Evolutionary conservation across 495 filamentous ascomycete species (phyloP).

Genomic region (Sphaerosporella brunnea): DNA sequence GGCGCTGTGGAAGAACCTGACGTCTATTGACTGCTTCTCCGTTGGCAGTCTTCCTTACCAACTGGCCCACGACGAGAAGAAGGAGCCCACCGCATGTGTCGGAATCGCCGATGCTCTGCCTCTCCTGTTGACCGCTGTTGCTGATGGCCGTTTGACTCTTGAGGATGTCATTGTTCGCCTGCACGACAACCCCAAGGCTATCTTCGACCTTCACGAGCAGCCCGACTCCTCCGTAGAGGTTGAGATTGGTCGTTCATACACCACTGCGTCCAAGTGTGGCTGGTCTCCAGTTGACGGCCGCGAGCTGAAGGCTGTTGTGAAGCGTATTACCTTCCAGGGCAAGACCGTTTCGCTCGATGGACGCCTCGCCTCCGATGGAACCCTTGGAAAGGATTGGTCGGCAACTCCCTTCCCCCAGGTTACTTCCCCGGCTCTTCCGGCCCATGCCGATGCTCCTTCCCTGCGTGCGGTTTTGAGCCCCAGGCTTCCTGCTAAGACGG

Average conservation of each 20-base stretch:
- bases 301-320: conserved; percentile 51
- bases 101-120: conserved; percentile 65
- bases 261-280: conserved; percentile 34
- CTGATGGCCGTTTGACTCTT: conserved; percentile 54
- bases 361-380: conserved; percentile 36
- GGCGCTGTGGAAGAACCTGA: conserved; percentile 62
- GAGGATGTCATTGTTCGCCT: conserved; percentile 54
- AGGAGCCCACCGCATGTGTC: conserved; percentile 39
- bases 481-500: conserved; percentile 14
- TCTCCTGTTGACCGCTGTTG: conserved; percentile 58
- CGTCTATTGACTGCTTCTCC: conserved; percentile 67
- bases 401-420: conserved; percentile 38
- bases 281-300: conserved; percentile 69
- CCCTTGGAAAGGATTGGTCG: conserved; percentile 60
- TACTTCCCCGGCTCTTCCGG: conserved; percentile 32
- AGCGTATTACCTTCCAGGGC: conserved; percentile 61
- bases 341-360: conserved; percentile 66
- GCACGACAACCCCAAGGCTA: conserved; percentile 67
- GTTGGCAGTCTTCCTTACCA: conserved; percentile 70
- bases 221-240: conserved; percentile 55
- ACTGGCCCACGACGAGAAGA: conserved; percentile 41
- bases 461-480: conserved; percentile 11
- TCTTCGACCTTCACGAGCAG: conserved; percentile 78
- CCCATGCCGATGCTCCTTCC: conserved; percentile 8
- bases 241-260: conserved; percentile 47